These are phyloP conservation scores for Prunus kanzakura DNA, from an alignment of 306 rosid species.

Conservation along the genomic window DNA sequence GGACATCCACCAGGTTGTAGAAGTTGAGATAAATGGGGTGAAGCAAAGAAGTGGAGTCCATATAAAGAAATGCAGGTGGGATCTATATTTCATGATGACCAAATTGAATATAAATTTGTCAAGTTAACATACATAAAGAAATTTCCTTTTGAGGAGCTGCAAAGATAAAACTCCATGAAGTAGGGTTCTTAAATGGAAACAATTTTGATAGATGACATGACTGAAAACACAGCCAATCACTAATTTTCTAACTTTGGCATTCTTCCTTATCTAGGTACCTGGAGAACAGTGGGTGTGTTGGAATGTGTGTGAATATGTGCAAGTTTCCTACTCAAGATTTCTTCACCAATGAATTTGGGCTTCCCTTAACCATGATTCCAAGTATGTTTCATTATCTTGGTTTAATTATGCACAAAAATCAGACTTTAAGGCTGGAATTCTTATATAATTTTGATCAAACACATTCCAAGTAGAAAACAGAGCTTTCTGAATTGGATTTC, in stretches of 20 bases:
- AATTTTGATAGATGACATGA: neutral
- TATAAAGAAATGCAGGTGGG: constrained; percentile 90
- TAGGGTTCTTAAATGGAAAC: neutral
- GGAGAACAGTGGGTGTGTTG: constrained; percentile 94
- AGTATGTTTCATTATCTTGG: constrained; percentile 41
- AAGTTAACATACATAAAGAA: too few relatives aligned
- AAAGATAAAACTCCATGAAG: neutral
- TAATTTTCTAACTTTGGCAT: neutral
- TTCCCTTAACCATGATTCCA: constrained; percentile 92
- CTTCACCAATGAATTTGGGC: constrained; percentile 93
- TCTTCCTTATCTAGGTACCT: constrained; percentile 54
- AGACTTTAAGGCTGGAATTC: neutral
- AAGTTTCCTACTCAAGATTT: constrained; percentile 96
- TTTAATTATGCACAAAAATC: neutral
- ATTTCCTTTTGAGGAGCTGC: too few relatives aligned
- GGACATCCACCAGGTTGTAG: constrained; percentile 52
- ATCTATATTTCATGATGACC: constrained; percentile 9
- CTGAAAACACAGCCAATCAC: neutral
- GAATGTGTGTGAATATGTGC: constrained; percentile 99
- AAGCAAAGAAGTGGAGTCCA: constrained; percentile 91
- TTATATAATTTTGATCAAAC: neutral
- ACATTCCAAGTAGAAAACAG: neutral
- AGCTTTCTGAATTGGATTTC: neutral
- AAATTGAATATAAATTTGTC: neutral
- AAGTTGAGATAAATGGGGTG: constrained; percentile 84